Percentiles rank a stretch among this genome's conserved stretches.
These are phyloP conservation scores for Cryptosporidium meleagridis DNA, from an alignment of 169 alveolate species.

Conservation along the genomic window DNA sequence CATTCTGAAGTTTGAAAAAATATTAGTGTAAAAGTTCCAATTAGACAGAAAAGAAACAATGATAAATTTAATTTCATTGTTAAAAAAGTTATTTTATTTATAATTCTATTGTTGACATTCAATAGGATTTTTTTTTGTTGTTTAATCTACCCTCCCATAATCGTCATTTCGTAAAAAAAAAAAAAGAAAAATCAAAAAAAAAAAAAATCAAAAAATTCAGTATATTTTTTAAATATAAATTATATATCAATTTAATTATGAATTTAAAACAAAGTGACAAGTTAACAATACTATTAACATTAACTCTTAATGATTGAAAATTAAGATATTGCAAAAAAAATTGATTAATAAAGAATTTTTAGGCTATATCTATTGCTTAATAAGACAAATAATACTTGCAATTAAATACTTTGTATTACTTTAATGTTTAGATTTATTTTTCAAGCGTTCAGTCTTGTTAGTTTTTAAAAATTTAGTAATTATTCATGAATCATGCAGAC, in stretches of 20 bases:
- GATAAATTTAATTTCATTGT: not conserved
- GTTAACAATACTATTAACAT: too few species aligned
- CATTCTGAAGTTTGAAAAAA: constrained; percentile 23
- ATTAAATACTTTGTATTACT: too few species aligned
- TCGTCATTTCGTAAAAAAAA: constrained; percentile 42
- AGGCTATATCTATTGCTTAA: too few species aligned
- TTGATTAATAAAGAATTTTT: too few species aligned
- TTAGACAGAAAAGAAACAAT: not conserved
- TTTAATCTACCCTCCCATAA: constrained; percentile 9
- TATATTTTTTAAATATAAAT: not conserved
- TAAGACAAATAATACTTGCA: too few species aligned
- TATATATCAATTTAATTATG: too few species aligned
- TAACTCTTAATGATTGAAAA: not conserved
- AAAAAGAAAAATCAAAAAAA: not conserved
- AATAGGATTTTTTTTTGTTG: not conserved
- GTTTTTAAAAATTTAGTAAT: too few species aligned
- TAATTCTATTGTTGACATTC: not conserved
- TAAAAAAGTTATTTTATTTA: not conserved
- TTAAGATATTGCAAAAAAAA: too few species aligned
- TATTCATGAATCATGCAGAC: too few species aligned
- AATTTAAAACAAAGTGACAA: not conserved
- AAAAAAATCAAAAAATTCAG: not conserved
- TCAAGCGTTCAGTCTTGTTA: not conserved
- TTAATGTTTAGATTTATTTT: too few species aligned
- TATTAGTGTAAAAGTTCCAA: not conserved